Conservation (phyloP, 371 early-diverging fungal species). For the Mortierella sp. region DNA sequence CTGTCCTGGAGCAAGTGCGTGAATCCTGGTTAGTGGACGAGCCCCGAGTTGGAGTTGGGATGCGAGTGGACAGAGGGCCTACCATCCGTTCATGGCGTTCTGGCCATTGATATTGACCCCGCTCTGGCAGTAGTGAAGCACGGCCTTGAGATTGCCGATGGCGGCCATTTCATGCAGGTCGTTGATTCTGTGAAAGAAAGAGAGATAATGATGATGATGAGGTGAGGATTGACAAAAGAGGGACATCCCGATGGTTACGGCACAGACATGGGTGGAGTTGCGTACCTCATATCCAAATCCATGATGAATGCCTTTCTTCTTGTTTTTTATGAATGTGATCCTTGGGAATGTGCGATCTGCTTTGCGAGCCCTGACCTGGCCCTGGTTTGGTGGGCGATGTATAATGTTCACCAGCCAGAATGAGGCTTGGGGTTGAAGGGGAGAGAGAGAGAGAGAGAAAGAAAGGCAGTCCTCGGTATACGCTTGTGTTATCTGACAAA, state of each 20-base stretch:
- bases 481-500: too few species aligned
- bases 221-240: too few species aligned
- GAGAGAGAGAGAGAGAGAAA: too few species aligned
- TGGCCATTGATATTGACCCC: constrained; percentile 73
- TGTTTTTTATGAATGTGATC: background rate
- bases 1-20: constrained; percentile 59
- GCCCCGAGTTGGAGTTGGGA: background rate
- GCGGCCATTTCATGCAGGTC: constrained; percentile 77
- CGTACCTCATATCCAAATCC: constrained; percentile 22
- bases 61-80: constrained; percentile 24
- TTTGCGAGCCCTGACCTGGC: too few species aligned
- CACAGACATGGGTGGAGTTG: too few species aligned
- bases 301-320: constrained; percentile 4
- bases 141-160: constrained; percentile 78
- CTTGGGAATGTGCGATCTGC: too few species aligned
- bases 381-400: too few species aligned
- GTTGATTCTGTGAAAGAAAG: constrained; percentile 20
- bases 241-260: too few species aligned
- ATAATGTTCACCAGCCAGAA: too few species aligned
- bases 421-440: too few species aligned
- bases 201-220: too few species aligned
- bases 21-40: background rate
- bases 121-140: constrained; percentile 63
- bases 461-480: too few species aligned
- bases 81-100: constrained; percentile 78